These are phyloP conservation scores for Nemania bipapillata DNA, from an alignment of 2,329 filamentous ascomycete species.

Conservation along the genomic window DNA sequence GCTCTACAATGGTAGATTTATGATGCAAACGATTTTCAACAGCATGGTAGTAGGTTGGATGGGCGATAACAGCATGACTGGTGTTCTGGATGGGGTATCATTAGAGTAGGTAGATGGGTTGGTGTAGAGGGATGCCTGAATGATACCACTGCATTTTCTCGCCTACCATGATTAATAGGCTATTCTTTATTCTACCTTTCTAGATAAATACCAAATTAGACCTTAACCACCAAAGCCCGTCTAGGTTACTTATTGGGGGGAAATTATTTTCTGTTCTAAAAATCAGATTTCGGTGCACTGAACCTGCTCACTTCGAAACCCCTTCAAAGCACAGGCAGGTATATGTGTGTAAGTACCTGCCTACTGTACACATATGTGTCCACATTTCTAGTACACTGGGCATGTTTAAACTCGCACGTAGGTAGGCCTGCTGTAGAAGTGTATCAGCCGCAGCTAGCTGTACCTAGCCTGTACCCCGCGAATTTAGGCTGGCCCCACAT, in stretches of 20 bases:
- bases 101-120: background rate
- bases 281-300: too few relatives aligned
- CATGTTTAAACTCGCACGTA: too few relatives aligned
- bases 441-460: background rate
- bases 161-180: background rate
- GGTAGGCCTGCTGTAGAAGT: background rate
- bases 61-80: background rate
- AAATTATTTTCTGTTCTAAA: too few relatives aligned
- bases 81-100: background rate
- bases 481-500: constrained; percentile 27
- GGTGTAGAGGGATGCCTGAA: background rate
- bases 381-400: background rate
- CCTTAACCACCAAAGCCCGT: background rate
- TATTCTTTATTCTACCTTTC: background rate
- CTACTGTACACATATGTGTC: background rate
- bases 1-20: constrained; percentile 52
- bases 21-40: constrained; percentile 5
- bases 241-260: too few relatives aligned
- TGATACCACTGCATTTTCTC: constrained; percentile 15
- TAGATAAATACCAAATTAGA: background rate
- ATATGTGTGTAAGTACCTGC: background rate
- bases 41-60: too few relatives aligned
- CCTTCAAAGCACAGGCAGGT: too few relatives aligned
- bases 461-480: constrained; percentile 26
- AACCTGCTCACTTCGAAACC: too few relatives aligned